phyloP scores from a whole-genome alignment of 495 filamentous ascomycete species.

The Talaromyces trachyspermus region DNA sequence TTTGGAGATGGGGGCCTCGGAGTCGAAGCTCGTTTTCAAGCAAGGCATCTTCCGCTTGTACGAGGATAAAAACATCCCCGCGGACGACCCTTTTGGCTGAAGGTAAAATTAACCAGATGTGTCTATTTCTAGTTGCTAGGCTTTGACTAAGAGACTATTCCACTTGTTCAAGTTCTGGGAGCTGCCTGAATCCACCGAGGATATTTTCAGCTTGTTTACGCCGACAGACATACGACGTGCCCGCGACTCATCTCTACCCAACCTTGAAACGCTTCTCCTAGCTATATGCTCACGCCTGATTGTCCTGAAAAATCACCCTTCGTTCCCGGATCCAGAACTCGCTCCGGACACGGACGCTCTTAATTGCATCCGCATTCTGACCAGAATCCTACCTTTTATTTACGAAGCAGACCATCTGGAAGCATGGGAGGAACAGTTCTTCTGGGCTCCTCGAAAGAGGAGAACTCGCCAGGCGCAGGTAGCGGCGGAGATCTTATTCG shows the following conservation, averaged over 20 bases:
- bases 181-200: slow-evolving; percentile 89
- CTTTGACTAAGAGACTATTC: neutral
- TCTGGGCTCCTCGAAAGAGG: slow-evolving; percentile 75
- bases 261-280: slow-evolving; percentile 84
- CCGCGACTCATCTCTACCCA: slow-evolving; percentile 75
- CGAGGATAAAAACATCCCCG: slow-evolving; percentile 78
- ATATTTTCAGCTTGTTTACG: slow-evolving; percentile 95
- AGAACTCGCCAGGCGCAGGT: slow-evolving; percentile 43
- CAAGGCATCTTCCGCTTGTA: slow-evolving; percentile 97
- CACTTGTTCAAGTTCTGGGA: slow-evolving; percentile 74
- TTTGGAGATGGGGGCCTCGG: slow-evolving; percentile 82
- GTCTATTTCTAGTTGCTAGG: too few species aligned
- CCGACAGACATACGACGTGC: slow-evolving; percentile 88
- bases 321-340: slow-evolving; percentile 79
- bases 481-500: slow-evolving; percentile 74
- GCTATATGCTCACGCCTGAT: slow-evolving; percentile 75
- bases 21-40: slow-evolving; percentile 99
- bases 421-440: slow-evolving; percentile 85
- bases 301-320: slow-evolving; percentile 75
- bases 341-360: slow-evolving; percentile 87
- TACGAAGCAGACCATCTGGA: slow-evolving; percentile 87
- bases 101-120: too few species aligned
- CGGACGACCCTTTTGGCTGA: slow-evolving; percentile 91
- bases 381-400: slow-evolving; percentile 83
- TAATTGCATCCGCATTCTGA: slow-evolving; percentile 90